These are phyloP conservation scores for Rhododendron mucronatum DNA, from an alignment of 148 eudicot species.

Conservation along the genomic window DNA sequence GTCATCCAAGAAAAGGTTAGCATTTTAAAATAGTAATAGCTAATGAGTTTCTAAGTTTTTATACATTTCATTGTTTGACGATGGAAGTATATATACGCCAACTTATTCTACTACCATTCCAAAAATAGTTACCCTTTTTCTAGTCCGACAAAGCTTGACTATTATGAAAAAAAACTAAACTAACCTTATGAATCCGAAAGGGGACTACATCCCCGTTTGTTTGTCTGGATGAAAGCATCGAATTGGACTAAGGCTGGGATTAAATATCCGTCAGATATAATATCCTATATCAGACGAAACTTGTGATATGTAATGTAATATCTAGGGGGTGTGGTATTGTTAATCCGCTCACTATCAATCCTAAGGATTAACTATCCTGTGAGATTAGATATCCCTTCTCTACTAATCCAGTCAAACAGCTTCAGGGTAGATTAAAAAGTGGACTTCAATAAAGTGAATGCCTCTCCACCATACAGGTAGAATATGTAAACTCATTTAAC, in stretches of 20 bases:
- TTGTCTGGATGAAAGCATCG: not conserved
- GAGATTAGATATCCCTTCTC: not conserved
- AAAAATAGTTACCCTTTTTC: not conserved
- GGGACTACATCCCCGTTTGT: not conserved
- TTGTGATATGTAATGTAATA: not conserved
- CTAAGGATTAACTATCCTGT: not conserved
- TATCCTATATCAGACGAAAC: not conserved
- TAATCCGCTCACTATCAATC: slow-evolving; percentile 2
- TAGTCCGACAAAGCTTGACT: not conserved
- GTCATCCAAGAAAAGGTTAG: slow-evolving; percentile 62
- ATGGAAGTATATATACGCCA: not conserved
- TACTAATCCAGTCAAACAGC: slow-evolving; percentile 8
- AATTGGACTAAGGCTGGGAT: not conserved
- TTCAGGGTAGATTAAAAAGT: not conserved
- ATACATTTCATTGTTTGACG: not conserved
- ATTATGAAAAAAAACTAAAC: not conserved
- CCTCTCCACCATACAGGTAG: not conserved
- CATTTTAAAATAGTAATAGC: not conserved
- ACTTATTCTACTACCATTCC: not conserved
- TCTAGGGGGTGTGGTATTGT: not conserved
- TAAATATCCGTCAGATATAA: not conserved
- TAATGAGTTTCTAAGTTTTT: not conserved
- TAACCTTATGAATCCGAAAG: not conserved
- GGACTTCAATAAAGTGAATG: not conserved
- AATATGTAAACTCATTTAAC: not conserved